Percentiles rank a stretch among this genome's conserved stretches.
These are phyloP conservation scores for Monosporascus ibericus DNA, from an alignment of 2,329 filamentous ascomycete genomes.

Conservation along the genomic window DNA sequence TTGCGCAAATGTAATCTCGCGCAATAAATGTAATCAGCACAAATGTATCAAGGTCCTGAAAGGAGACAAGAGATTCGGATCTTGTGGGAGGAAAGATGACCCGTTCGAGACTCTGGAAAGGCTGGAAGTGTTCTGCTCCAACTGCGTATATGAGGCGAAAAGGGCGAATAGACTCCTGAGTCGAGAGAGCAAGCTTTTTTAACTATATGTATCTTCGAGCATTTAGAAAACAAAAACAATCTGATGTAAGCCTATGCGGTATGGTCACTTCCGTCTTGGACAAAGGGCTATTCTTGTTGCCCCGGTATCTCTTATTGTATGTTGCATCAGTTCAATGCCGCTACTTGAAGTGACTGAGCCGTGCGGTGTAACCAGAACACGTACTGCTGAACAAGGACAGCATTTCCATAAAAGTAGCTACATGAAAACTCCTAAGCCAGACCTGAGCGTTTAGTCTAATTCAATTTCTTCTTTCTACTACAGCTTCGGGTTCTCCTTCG, in stretches of 20 bases:
- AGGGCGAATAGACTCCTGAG: not conserved
- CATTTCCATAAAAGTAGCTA: not conserved
- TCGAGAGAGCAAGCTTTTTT: not conserved
- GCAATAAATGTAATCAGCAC: constrained; percentile 2
- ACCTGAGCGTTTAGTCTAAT: not conserved
- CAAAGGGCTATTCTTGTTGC: too few species aligned
- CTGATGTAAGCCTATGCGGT: too few species aligned
- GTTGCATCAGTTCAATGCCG: too few species aligned
- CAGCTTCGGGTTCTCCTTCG: constrained; percentile 28
- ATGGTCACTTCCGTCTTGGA: too few species aligned
- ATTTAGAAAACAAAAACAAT: too few species aligned
- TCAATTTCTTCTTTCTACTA: constrained; percentile 4
- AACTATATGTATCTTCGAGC: too few species aligned
- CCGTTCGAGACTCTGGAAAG: constrained; percentile 6
- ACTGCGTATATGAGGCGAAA: not conserved
- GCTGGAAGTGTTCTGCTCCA: not conserved
- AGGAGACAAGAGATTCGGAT: constrained; percentile 3
- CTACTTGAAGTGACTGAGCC: too few species aligned
- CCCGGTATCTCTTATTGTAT: too few species aligned
- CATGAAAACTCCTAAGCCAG: not conserved
- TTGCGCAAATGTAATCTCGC: constrained; percentile 1
- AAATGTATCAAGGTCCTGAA: constrained; percentile 11
- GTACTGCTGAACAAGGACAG: too few species aligned
- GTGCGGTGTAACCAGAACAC: too few species aligned
- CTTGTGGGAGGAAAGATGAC: constrained; percentile 8